A percentile compares a stretch with the other conserved stretches of the same genome.
Conservation (phyloP, 768 basidiomycete genomes). For the Mycena epipterygia region DNA sequence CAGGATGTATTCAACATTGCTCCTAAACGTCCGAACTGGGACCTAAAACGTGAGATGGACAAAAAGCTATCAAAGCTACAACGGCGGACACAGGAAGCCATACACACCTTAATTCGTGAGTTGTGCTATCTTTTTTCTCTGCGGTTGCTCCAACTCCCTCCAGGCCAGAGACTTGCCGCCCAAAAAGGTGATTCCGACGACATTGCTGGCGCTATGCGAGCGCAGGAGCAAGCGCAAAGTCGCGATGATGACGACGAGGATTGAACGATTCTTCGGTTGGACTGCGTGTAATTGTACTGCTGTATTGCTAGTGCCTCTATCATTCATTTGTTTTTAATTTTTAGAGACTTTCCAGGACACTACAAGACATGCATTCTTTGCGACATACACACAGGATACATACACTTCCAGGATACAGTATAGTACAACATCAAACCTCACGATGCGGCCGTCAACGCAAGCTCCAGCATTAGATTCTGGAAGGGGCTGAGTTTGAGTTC, state of each 20-base stretch:
- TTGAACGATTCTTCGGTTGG: constrained; percentile 43
- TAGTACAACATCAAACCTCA: neutral
- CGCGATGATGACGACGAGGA: constrained; percentile 73
- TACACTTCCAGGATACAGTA: neutral
- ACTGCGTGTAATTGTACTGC: constrained; percentile 27
- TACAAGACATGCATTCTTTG: neutral
- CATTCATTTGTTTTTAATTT: too few relatives aligned
- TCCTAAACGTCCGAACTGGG: constrained; percentile 97
- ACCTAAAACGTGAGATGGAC: constrained; percentile 93
- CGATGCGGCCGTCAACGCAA: neutral
- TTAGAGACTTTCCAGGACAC: neutral
- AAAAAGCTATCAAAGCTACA: constrained; percentile 92
- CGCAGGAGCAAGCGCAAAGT: constrained; percentile 72
- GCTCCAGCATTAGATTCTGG: constrained; percentile 10
- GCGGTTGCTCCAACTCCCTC: constrained; percentile 3
- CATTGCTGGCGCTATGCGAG: constrained; percentile 86
- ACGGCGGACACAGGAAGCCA: constrained; percentile 90
- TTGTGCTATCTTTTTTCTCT: constrained; percentile 30
- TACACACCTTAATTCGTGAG: constrained; percentile 94
- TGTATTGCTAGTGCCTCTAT: constrained; percentile 29
- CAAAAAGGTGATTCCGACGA: constrained; percentile 87
- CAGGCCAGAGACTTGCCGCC: constrained; percentile 84
- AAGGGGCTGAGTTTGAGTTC: constrained; percentile 1
- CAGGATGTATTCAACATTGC: constrained; percentile 98
- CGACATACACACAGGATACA: neutral